These are phyloP conservation scores for Aristolochia fimbriata DNA, from an alignment of 164 flowering plant species.

Conservation along the genomic window DNA sequence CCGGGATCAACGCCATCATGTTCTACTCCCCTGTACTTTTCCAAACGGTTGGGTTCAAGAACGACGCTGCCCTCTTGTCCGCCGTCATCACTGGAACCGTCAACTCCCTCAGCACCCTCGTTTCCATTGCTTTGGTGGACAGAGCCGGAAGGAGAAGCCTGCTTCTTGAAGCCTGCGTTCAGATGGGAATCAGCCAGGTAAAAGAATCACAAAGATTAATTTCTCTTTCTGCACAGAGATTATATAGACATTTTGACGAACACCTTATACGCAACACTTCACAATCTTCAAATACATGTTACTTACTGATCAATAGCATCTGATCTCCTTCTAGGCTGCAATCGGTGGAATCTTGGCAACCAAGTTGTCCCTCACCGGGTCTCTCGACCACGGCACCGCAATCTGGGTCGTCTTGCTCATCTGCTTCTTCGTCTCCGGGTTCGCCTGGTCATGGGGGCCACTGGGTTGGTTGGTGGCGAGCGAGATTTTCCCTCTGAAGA, in stretches of 20 bases:
- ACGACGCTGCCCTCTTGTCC: constrained; percentile 15
- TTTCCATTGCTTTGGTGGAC: constrained; percentile 15
- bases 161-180: constrained; percentile 19
- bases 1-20: constrained; percentile 31
- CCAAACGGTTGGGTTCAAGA: constrained; percentile 22
- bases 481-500: constrained; percentile 53
- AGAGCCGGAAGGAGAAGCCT: constrained; percentile 14
- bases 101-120: constrained; percentile 15
- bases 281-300: no score
- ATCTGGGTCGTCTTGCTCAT: constrained; percentile 33
- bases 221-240: no score
- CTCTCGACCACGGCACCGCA: constrained; percentile 17
- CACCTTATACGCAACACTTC: no score
- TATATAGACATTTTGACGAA: no score
- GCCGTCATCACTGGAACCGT: constrained; percentile 20
- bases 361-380: constrained; percentile 14
- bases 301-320: no score
- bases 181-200: constrained; percentile 23
- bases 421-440: constrained; percentile 33
- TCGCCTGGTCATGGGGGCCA: constrained; percentile 76
- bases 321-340: no score
- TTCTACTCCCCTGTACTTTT: constrained; percentile 26
- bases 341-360: constrained; percentile 28
- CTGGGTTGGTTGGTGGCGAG: constrained; percentile 61
- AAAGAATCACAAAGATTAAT: no score